Evolutionary conservation across 2,329 filamentous ascomycete species (phyloP), one percentile per base, ranked within the genome.

Genomic region (Neonectria faginata): DNA sequence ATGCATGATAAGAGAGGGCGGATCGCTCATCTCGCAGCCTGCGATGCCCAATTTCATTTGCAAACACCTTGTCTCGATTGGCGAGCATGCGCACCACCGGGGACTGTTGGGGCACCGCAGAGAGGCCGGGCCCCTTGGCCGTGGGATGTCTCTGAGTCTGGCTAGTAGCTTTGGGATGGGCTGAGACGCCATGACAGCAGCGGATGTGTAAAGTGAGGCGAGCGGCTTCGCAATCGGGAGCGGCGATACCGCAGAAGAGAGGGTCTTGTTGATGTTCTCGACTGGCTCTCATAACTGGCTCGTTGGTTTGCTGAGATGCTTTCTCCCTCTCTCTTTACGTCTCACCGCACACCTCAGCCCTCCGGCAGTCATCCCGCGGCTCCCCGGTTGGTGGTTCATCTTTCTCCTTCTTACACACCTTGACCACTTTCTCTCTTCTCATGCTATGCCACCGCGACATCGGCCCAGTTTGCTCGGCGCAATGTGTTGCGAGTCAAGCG

Each of bases 271-370:
- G 9, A 11, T 20, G n/a, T n/a, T 39, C 14, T 39, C 36, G 14
- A 8, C 6, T 39, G 36, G 36, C 14, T 39, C 36, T 39, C 36
- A 5, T 39, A 14, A 36, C 12, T 42, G 39, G n/a, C 39, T 42
- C 2, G 3, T 20, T 42, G n/a, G n/a, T 6, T 42, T 20, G 18
- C 22, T 36, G 27, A 18, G 5, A 10, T 41, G 31, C n/a, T 39
- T 5, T 16, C 20, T 41, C 3, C 16, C 33, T 36, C 33, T 10
- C 12, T 10, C 12, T 12, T 6, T 36, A 5, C 33, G 33, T 57
- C 63, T 72, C 71, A 73, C 71, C 71, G 71, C 63, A 73, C 71
- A 70, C 71, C 71, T 73, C 66, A 67, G 59, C 60, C 69, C 50
- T 44, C 18, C 55, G 44, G 61, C 31, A 27, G 50, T 61, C 65